Base-by-base conservation (phyloP, 768 basidiomycete genomes). In the Boletus rufocinnamomeus region DNA sequence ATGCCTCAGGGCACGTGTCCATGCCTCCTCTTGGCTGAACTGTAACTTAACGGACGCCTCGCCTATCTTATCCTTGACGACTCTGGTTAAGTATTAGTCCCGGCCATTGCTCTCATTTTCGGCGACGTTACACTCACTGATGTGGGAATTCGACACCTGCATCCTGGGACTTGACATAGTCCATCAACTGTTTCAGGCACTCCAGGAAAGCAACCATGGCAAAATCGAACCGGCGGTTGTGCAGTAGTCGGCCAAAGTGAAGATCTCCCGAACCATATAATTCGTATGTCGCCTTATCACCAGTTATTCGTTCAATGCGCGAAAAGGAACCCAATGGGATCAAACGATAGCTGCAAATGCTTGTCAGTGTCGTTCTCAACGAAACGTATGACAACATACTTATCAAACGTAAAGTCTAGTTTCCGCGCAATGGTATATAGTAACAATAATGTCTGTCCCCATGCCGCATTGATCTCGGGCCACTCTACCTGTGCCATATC, bases 381-480 rank as follows among this genome's bases (percentile, higher is more conserved):
- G 7, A 53, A 43, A 45, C 51, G 21, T 44, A 19, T 51, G 44
- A 41, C 30, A 43, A 65, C 85, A 63, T 74, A 95, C 95, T 85
- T 85, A 67, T 89, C 87, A 65, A 97, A 98, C 5, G 84, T 84
- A 67, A 87, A 93, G 60, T 93, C 94, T 16, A 97, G 84, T 74
- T 98, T 99, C 55, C 89, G 82, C 13, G 93, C 93, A 50, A 99
- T 84, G 8, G 93, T 93, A 68, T 96, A 91, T 37, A 98, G 76
- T 56, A 98, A 79, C 19, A 98, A 80, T n/a, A 96, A 78, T 0
- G 95, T 93, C 69, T 97, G 89, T 2, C 97, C 97, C 95, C 96
- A 97, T 19, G 97, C 97, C 13, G 97, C 97, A 69, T 98, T 98
- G 72, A 98, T 95, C 75, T 99, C 97, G 3, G 93, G 85, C 95